Base-by-base conservation (phyloP, 192 early-diverging fungal genomes). In the Allomyces macrogynus region DNA sequence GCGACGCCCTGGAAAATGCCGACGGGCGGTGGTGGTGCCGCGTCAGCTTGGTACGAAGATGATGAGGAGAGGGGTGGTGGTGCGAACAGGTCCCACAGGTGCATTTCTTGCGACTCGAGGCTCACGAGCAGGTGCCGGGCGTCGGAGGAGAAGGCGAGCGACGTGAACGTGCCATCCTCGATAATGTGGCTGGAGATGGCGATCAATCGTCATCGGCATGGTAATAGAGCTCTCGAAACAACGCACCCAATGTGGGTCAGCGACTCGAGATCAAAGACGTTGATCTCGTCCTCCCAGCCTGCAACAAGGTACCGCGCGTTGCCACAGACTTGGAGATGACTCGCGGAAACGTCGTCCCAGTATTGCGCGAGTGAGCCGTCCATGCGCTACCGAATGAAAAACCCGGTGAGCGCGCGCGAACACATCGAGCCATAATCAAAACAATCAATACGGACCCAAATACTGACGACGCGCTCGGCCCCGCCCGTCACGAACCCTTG, bases 81-180 rank as follows among this genome's bases (percentile, higher is more conserved):
- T 22, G 66, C 40, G 7, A 27, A 60, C 22, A 68, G 65, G 40
- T 68, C 66, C 67, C 67, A 68, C 25, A 68, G 22, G 43, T 68
- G 67, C 26, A 68, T 68, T 26, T 68, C 67, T 24, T 68, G 24
- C 23, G 42, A 10, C 24, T 27, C 49, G 44, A 67, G 57, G 60
- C 67, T 68, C 24, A 67, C 54, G 25, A 68, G 65, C 27, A 62
- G 22, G 65, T 68, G 24, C 65, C 66, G 24, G 12, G 24, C 43
- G 61, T 68, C 67, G 20, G 24, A 24, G 0, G 67, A 65, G 18
- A 68, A 32, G 22, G 42, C 42, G 18, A 68, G 64, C 23, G 67
- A 68, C 5, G 67, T 68, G 22, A 68, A 44, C n/a, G 54, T 43
- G 60, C 66, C 67, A 0, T 14, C 26, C 43, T 68, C 67, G 25